Evolutionary conservation across 192 early-diverging fungal genomes (phyloP), one percentile per base, ranked within the genome.

Genomic region (Oehlia diaphana): DNA sequence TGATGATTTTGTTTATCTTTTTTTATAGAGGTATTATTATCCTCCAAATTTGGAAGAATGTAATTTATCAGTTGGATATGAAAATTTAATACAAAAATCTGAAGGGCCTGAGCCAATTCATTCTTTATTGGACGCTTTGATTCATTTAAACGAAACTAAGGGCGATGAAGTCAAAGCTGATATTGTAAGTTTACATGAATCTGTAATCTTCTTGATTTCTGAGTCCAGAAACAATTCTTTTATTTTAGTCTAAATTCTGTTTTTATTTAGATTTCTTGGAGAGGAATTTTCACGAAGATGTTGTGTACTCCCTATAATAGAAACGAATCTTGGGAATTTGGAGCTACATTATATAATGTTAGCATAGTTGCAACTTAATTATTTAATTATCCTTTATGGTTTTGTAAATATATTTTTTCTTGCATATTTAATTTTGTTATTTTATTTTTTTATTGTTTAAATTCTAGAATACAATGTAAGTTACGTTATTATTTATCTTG

Each of bases 261-360:
- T 37, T 35, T 39, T 26, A 78, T 78, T 78, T 81, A 85, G 85
- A 80, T 94, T n/a, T 90, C 92, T 82, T 95, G 93, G 87, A 85
- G 97, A 47, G 97, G 97, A 13, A 94, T 97, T 66, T 88, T 99
- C 67, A 96, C 96, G n/a, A 92, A 93, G 72, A 88, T 97, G 13
- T 83, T 96, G 74, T 88, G 86, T 68, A 93, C 95, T 1, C 96
- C 97, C 19, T 97, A 94, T 79, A 80, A 87, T 16, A 58, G 80
- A 35, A 89, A 89, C 28, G 97, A 98, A 42, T 82, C 89, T 5
- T 99, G 95, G 93, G 90, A 93, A 63, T 88, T 99, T 35, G 88
- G 94, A 16, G 94, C 91, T 0, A 95, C 94, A 0, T 84, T 88
- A 33, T 88, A 86, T 82, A 89, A 94, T 26, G 91, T 91, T 64